Base-by-base conservation (phyloP, 306 rosid genomes). In the Crataegus laevigata region DNA sequence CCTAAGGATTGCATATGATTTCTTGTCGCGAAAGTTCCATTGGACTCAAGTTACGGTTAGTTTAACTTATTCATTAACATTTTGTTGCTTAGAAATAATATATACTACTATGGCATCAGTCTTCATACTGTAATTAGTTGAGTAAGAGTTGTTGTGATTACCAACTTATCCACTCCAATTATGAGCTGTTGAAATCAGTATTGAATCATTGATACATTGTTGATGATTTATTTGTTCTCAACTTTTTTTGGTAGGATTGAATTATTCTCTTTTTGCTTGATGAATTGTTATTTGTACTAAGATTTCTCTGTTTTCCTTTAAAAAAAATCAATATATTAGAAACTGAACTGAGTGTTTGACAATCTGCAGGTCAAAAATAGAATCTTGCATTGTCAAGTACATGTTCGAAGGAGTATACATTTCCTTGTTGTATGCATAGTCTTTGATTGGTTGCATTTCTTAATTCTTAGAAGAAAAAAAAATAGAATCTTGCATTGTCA, bases 361-460 rank as follows among this genome's bases (percentile, higher is more conserved):
- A 74, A 63, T 69, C 42, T 66, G 84, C 89, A 94, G 98, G 93
- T 97, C 98, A 32, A 94, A n/a, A 82, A 94, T 91, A 94, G 82
- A n/a, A n/a, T n/a, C n/a, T n/a, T n/a, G n/a, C n/a, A n/a, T n/a
- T n/a, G n/a, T n/a, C n/a, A n/a, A n/a, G n/a, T n/a, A n/a, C n/a
- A n/a, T n/a, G n/a, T n/a, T n/a, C n/a, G n/a, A n/a, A n/a, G n/a
- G n/a, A n/a, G n/a, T n/a, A n/a, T n/a, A n/a, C n/a, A n/a, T n/a
- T n/a, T n/a, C n/a, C n/a, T n/a, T n/a, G n/a, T n/a, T n/a, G n/a
- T n/a, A n/a, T n/a, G n/a, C n/a, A n/a, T n/a, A n/a, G n/a, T n/a
- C n/a, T n/a, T n/a, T n/a, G n/a, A n/a, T n/a, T n/a, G n/a, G n/a
- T n/a, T n/a, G n/a, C n/a, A n/a, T n/a, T n/a, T n/a, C n/a, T n/a